Conservation (phyloP, 495 filamentous ascomycete species). For the Podospora comata region DNA sequence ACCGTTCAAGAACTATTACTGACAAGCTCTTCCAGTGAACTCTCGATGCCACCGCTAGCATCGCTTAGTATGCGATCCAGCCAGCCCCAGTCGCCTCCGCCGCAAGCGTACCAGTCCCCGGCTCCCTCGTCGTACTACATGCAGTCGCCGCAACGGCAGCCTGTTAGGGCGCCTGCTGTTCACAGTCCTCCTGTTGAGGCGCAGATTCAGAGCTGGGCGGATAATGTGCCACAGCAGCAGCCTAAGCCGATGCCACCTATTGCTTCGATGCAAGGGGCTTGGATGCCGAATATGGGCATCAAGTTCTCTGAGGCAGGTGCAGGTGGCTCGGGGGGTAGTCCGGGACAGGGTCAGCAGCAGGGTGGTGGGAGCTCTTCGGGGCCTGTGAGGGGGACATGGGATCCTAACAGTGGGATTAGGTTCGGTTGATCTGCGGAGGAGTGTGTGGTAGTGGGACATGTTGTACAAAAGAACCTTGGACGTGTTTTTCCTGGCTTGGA, state of each 20-base stretch:
- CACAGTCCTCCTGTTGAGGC: conserved; percentile 38
- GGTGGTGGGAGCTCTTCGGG: conserved; percentile 12
- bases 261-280: conserved; percentile 52
- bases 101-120: conserved; percentile 19
- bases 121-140: conserved; percentile 26
- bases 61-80: conserved; percentile 39
- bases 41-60: conserved; percentile 49
- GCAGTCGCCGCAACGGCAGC: conserved; percentile 32
- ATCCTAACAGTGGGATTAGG: conserved; percentile 59
- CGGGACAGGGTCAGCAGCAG: conserved; percentile 15
- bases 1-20: conserved; percentile 4
- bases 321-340: neutral
- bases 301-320: conserved; percentile 51
- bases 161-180: conserved; percentile 32
- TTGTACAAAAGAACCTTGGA: neutral
- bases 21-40: conserved; percentile 34
- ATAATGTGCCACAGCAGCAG: conserved; percentile 53
- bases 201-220: conserved; percentile 49
- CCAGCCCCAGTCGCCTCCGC: conserved; percentile 16
- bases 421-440: conserved; percentile 47
- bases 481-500: too few species aligned
- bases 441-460: too few species aligned
- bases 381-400: conserved; percentile 48
- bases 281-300: conserved; percentile 77
- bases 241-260: conserved; percentile 47